phyloP scores from a whole-genome alignment of 495 filamentous ascomycete genomes.

The Clohesyomyces aquaticus region DNA sequence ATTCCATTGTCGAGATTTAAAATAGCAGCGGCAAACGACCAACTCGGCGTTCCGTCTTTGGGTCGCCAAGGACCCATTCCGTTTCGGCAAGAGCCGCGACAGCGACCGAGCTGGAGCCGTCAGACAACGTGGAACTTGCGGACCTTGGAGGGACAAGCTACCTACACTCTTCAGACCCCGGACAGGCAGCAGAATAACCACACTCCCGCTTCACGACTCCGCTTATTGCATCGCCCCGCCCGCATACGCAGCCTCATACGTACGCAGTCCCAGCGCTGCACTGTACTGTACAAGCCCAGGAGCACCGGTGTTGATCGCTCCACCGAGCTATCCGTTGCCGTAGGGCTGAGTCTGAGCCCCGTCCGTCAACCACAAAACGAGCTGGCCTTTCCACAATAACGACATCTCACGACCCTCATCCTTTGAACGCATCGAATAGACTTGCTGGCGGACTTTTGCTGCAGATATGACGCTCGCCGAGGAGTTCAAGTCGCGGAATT shows the following conservation, averaged over 20 bases:
- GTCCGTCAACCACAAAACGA: slow-evolving; percentile 8
- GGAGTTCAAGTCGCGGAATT: slow-evolving; percentile 95
- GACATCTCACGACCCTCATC: neutral
- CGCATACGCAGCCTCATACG: slow-evolving; percentile 15
- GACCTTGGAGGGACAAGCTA: no score
- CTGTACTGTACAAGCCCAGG: neutral
- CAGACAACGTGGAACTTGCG: slow-evolving; percentile 29
- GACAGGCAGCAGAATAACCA: slow-evolving; percentile 22
- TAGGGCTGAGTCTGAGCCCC: slow-evolving; percentile 16
- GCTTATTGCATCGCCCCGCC: slow-evolving; percentile 17
- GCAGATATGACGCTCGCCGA: slow-evolving; percentile 55
- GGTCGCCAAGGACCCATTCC: neutral
- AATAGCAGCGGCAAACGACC: slow-evolving; percentile 23
- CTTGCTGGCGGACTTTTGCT: neutral
- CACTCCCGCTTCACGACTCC: neutral
- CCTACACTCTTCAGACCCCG: no score
- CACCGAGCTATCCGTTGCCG: neutral
- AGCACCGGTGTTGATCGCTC: slow-evolving; percentile 1
- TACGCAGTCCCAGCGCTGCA: neutral
- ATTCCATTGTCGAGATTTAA: slow-evolving; percentile 11
- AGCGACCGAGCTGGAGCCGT: slow-evolving; percentile 1
- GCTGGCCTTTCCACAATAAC: neutral
- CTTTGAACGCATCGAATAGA: neutral
- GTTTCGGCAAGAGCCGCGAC: slow-evolving; percentile 15
- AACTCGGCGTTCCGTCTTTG: slow-evolving; percentile 2